Percentiles rank a stretch among this genome's conserved stretches.
phyloP scores from a whole-genome alignment of 345 rosid species.

The Pistacia integerrima region DNA sequence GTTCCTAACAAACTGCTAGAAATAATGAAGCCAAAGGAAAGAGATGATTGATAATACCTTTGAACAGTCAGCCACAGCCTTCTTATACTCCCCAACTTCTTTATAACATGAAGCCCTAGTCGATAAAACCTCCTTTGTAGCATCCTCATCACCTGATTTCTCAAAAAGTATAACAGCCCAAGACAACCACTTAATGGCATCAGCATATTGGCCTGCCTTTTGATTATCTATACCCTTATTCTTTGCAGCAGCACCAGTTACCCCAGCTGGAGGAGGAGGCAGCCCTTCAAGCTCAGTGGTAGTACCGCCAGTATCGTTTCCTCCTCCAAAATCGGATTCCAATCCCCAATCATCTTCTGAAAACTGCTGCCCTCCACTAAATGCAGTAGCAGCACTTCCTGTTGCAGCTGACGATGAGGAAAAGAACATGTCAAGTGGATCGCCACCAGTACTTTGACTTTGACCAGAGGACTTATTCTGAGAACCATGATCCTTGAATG shows the following conservation, averaged over 20 bases:
- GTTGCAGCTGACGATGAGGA: slow-evolving; percentile 41
- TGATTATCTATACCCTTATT: slow-evolving; percentile 82
- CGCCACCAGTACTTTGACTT: slow-evolving; percentile 41
- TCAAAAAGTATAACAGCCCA: slow-evolving; percentile 94
- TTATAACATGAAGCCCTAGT: slow-evolving; percentile 96
- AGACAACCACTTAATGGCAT: slow-evolving; percentile 97
- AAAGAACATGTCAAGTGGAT: slow-evolving; percentile 71
- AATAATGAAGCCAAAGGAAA: slow-evolving; percentile 8
- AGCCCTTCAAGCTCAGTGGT: slow-evolving; percentile 96
- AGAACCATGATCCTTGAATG: slow-evolving; percentile 41
- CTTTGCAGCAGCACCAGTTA: slow-evolving; percentile 77
- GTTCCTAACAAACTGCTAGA: neutral
- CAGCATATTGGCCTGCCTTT: slow-evolving; percentile 93
- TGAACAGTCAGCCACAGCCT: slow-evolving; percentile 95
- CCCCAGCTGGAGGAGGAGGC: slow-evolving; percentile 93
- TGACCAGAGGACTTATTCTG: slow-evolving; percentile 48
- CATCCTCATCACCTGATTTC: slow-evolving; percentile 60
- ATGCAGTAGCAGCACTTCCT: slow-evolving; percentile 37
- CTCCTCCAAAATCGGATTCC: slow-evolving; percentile 69
- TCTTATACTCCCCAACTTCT: slow-evolving; percentile 99
- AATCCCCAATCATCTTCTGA: slow-evolving; percentile 82
- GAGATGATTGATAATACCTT: slow-evolving; percentile 50
- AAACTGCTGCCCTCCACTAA: slow-evolving; percentile 51
- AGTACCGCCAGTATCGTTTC: slow-evolving; percentile 44
- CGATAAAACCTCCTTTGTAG: slow-evolving; percentile 64